Base-by-base conservation (phyloP, 1,284 basidiomycete species). In the Leccinum subrobustum region DNA sequence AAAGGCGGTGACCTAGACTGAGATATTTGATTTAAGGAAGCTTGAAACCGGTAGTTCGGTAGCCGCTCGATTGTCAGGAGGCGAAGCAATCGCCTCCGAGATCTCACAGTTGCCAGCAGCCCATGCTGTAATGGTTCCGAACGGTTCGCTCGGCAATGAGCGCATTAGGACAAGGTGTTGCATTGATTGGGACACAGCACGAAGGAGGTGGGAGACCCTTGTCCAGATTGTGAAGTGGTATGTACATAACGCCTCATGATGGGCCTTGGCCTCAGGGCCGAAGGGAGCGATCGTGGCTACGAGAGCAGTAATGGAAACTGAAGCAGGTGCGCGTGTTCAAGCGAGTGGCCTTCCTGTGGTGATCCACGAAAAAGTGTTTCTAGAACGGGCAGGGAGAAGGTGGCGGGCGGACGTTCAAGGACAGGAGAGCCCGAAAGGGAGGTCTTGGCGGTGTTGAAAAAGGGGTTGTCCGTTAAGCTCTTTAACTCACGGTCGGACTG, bases 31-130 rank as follows among this genome's bases (percentile, higher is more conserved):
- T 68, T 59, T 62, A 62, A 64, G 61, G 53, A 71, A 71, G 60
- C 44, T 69, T 63, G 65, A 70, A 60, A 55, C 71, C 71, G 64
- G 64, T 48, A 66, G 51, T 50, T 60, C 56, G 71, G 71, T 72
- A 75, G 54, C 68, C 70, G 62, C 63, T 70, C 72, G 73, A 72
- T 73, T 73, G 70, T 74, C 72, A 74, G 71, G 71, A 71, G 71
- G 64, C 62, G 70, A 63, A 53, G 47, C 2, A 61, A 73, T 73
- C 71, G 71, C 74, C 71, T 65, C 71, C 71, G 71, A 74, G 74
- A 73, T 73, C 74, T 75, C 53, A 58, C 59, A 57, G 60, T 54
- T 67, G 68, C 63, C 69, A 72, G 63, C 63, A 68, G 47, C 54
- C 14, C 56, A 59, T 73, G 64, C 56, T 61, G 71, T 75, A 71